Evolutionary conservation across 306 rosid species (phyloP).

Genomic region (Prunus mume): DNA sequence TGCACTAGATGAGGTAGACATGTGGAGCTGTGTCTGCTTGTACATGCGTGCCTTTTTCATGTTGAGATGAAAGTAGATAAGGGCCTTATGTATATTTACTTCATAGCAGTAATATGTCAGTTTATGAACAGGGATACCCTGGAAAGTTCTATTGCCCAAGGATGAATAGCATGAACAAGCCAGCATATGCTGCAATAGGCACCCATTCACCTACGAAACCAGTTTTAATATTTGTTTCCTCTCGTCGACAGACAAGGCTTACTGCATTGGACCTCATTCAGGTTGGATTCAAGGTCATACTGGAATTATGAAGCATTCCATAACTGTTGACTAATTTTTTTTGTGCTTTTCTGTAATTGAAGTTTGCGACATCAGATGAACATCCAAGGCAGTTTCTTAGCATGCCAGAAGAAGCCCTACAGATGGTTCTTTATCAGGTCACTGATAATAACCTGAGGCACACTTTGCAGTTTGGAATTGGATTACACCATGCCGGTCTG

Average conservation of each 20-base stretch:
- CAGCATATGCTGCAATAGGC: constrained; percentile 95
- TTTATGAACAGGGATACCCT: constrained; percentile 78
- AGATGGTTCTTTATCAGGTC: constrained; percentile 92
- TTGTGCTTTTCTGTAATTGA: constrained; percentile 23
- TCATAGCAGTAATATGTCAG: neutral
- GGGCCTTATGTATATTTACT: neutral
- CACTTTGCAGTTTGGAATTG: constrained; percentile 95
- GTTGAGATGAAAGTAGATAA: constrained; percentile 9
- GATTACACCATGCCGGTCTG: constrained; percentile 94
- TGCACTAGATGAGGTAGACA: neutral
- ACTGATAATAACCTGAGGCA: constrained; percentile 88
- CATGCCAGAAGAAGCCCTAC: constrained; percentile 79
- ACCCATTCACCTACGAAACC: constrained; percentile 97
- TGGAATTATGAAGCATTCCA: constrained; percentile 23
- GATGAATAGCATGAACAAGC: constrained; percentile 98
- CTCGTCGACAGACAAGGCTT: constrained; percentile 96
- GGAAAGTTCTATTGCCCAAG: constrained; percentile 98
- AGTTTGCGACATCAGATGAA: constrained; percentile 97
- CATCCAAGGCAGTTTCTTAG: constrained; percentile 82
- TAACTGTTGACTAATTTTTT: constrained; percentile 14
- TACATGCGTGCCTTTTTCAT: neutral
- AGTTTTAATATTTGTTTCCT: constrained; percentile 95
- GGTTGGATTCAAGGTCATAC: constrained; percentile 40
- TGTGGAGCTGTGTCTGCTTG: neutral
- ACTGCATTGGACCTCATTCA: constrained; percentile 94